phyloP scores from a whole-genome alignment of 805 yeast species.

The Schizosaccharomyces lindneri region DNA sequence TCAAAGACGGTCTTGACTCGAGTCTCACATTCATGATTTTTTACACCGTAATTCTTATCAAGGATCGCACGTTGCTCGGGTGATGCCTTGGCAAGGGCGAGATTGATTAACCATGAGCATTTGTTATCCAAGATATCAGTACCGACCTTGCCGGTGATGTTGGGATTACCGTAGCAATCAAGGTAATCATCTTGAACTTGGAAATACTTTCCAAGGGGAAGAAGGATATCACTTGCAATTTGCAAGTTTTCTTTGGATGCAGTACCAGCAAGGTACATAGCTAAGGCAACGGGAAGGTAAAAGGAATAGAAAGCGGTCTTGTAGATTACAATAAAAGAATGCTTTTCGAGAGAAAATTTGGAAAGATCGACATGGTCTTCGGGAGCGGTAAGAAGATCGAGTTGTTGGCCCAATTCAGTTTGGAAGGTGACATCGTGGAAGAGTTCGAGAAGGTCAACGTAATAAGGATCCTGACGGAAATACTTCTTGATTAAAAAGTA shows the following conservation, averaged over 20 bases:
- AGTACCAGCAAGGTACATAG: constrained; percentile 79
- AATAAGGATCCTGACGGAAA: constrained; percentile 59
- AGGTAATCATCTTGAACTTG: constrained; percentile 94
- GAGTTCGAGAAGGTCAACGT: constrained; percentile 71
- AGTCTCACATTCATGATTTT: constrained; percentile 42
- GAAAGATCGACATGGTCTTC: constrained; percentile 76
- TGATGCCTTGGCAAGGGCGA: constrained; percentile 55
- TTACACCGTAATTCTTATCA: constrained; percentile 71
- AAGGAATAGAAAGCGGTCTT: constrained; percentile 95
- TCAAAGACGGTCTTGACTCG: constrained; percentile 47
- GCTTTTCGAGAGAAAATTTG: constrained; percentile 70
- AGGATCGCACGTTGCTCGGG: constrained; percentile 61
- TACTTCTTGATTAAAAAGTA: constrained; percentile 71
- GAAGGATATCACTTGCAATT: constrained; percentile 67
- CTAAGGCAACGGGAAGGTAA: constrained; percentile 89
- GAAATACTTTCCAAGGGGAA: constrained; percentile 94
- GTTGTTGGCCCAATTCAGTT: constrained; percentile 88
- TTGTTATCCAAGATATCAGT: constrained; percentile 96
- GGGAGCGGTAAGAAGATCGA: constrained; percentile 91
- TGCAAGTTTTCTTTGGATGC: constrained; percentile 45
- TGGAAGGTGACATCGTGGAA: constrained; percentile 91
- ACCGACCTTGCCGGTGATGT: constrained; percentile 92
- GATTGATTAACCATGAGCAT: constrained; percentile 92
- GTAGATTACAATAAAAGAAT: constrained; percentile 82
- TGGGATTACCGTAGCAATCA: constrained; percentile 94